These are phyloP conservation scores for Fragilaria radians DNA, from an alignment of 108 stramenopile genomes.

Conservation along the genomic window DNA sequence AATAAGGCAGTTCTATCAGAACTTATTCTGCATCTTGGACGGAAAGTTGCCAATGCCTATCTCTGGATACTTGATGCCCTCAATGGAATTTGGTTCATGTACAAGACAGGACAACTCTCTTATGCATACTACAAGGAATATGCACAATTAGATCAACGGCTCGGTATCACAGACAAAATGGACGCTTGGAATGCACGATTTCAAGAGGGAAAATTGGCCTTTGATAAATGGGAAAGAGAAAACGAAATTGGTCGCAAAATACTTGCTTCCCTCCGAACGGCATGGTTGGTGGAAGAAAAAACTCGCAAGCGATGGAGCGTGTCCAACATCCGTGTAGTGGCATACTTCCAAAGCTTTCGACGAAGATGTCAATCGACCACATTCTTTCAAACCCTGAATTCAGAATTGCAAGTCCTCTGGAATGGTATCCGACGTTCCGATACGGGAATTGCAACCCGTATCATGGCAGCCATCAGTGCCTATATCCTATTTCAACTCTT, in stretches of 20 bases:
- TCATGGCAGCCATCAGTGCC: too few species aligned
- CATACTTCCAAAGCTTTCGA: too few species aligned
- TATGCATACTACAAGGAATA: slow-evolving; percentile 61
- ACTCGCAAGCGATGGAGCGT: too few species aligned
- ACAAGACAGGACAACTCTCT: slow-evolving; percentile 54
- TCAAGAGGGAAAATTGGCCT: slow-evolving; percentile 42
- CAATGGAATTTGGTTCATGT: slow-evolving; percentile 39
- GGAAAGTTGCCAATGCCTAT: slow-evolving; percentile 19
- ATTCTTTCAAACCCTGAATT: neutral
- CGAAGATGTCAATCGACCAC: slow-evolving; percentile 6
- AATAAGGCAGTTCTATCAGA: neutral
- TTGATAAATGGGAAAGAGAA: slow-evolving; percentile 61
- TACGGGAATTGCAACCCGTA: too few species aligned
- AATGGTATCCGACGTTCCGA: too few species aligned
- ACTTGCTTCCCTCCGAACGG: slow-evolving; percentile 42
- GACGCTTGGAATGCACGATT: slow-evolving; percentile 65
- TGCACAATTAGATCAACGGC: slow-evolving; percentile 40
- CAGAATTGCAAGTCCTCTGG: slow-evolving; percentile 5
- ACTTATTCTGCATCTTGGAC: slow-evolving; percentile 13
- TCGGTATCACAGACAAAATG: slow-evolving; percentile 50
- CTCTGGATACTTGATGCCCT: slow-evolving; percentile 22
- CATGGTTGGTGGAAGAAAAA: slow-evolving; percentile 57
- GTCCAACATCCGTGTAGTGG: too few species aligned
- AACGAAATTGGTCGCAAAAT: slow-evolving; percentile 61
- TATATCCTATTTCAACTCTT: too few species aligned